Base-by-base conservation (phyloP, 768 basidiomycete genomes). In the Trametes maxima region DNA sequence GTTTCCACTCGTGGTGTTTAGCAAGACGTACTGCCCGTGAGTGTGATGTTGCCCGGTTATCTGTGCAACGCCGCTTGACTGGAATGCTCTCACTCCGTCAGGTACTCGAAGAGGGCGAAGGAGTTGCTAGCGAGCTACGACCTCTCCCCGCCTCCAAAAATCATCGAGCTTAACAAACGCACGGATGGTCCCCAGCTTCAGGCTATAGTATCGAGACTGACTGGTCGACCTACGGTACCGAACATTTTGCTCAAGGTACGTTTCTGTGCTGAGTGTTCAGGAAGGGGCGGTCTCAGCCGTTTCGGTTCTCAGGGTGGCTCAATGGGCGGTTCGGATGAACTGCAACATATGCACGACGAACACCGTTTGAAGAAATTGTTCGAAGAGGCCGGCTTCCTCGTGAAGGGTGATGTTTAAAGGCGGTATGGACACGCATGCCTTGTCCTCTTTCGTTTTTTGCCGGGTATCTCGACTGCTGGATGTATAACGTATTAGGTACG, bases 11-110 rank as follows among this genome's bases (percentile, higher is more conserved):
- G 77, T 93, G 46, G 85, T 94, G 13, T 92, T 94, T 68, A 92
- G 90, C 79, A 94, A 94, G 80, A 83, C 88, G 22, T 89, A 86
- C 68, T 93, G 92, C 82, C 85, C 83, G 89, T 92, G 70, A 65
- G 86, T 81, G 21, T 35, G n/a, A 3, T 16, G 1, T 16, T 28
- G 7, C 16, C 14, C 17, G 8, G 28, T 3, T 8, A 33, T 33
- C 28, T 33, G 8, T 33, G 28, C 28, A 33, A 33, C 28, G 28
- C 28, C 28, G 4, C 8, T 33, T 33, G 28, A 33, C 28, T 33
- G 8, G 28, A 33, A 33, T 33, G 28, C 28, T 3, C 3, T 33
- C 28, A 33, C 28, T 33, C 28, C 44, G n/a, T 19, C 58, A 89
- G 86, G 44, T 88, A 79, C 68, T 90, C 88, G 4, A 75, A 74